Conservation (phyloP, 192 early-diverging fungal genomes). For the Backusella liffmaniae region DNA sequence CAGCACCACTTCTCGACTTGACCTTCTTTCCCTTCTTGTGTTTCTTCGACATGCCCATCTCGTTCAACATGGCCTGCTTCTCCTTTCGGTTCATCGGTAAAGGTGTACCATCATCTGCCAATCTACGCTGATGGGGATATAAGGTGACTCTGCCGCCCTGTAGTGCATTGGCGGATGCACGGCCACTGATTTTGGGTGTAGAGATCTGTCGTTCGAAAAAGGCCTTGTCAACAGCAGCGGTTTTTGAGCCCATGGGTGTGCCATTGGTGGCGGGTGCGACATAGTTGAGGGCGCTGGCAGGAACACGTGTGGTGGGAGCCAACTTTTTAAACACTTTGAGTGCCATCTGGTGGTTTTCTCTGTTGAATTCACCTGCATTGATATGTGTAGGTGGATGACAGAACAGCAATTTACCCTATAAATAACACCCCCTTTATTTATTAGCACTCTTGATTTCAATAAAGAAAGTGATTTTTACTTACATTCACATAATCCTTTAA, state of each 20-base stretch:
- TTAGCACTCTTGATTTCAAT: not conserved
- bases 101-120: conserved; percentile 48
- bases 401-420: conserved; percentile 87
- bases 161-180: conserved; percentile 25
- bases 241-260: conserved; percentile 41
- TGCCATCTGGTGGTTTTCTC: conserved; percentile 71
- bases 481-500: conserved; percentile 97
- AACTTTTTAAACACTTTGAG: conserved; percentile 50
- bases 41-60: conserved; percentile 51
- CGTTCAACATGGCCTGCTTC: conserved; percentile 17
- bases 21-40: conserved; percentile 79
- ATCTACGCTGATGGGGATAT: conserved; percentile 57
- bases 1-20: conserved; percentile 70
- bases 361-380: conserved; percentile 78
- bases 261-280: conserved; percentile 46
- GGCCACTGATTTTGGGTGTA: conserved; percentile 37
- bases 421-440: too few relatives aligned
- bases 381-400: conserved; percentile 72
- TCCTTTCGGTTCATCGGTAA: conserved; percentile 31
- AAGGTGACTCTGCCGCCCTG: conserved; percentile 54
- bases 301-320: conserved; percentile 53
- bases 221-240: conserved; percentile 50
- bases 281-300: conserved; percentile 52
- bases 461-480: conserved; percentile 12
- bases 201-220: conserved; percentile 45